Base-by-base conservation (phyloP, 345 rosid species). In the Rubroshorea leprosula region DNA sequence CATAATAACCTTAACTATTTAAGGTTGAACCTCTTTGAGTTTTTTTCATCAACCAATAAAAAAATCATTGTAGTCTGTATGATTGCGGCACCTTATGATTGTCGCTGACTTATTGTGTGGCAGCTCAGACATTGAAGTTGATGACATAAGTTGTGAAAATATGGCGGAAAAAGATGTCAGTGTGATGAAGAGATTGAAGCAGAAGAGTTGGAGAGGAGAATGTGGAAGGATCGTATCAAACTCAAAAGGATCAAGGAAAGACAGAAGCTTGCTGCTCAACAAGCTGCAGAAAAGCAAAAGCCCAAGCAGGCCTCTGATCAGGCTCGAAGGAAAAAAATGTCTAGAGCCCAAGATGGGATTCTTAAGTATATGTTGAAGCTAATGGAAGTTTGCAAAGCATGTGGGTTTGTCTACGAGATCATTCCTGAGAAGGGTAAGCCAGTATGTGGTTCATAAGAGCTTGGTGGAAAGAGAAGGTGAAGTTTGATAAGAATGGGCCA, bases 391-490 rank as follows among this genome's bases (percentile, higher is more conserved):
- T 89, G 98, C 71, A 83, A 92, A 71, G 98, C 89, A 2, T 90
- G 89, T 17, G 98, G 98, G 58, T 92, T 92, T 57, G 96, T 92
- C 10, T 92, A 92, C 8, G 98, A 97, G 21, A 93, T 93, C 29
- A 93, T 93, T 55, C 99, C 99, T 0, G 97, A 93, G 63, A 93
- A 87, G 66, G 99, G 99, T 5, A 93, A 93, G 58, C 86, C 97
- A 3, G 96, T 93, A 0, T 82, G 96, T 49, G 99, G 99, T 41
- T 75, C 99, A 77, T 90, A 22, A 62, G 99, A 68, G 97, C 96
- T 72, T 93, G 99, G 99, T 93, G 99, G 99, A 93, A 93, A 70
- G 99, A 93, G 71, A 90, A 87, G 73, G 99, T 93, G 24, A 85
- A 85, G 77, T 93, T 90, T 19, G 99, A 93, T 72, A 92, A 83